These are phyloP conservation scores for Discostella stelligeroides DNA, from an alignment of 108 stramenopile genomes.

Conservation along the genomic window DNA sequence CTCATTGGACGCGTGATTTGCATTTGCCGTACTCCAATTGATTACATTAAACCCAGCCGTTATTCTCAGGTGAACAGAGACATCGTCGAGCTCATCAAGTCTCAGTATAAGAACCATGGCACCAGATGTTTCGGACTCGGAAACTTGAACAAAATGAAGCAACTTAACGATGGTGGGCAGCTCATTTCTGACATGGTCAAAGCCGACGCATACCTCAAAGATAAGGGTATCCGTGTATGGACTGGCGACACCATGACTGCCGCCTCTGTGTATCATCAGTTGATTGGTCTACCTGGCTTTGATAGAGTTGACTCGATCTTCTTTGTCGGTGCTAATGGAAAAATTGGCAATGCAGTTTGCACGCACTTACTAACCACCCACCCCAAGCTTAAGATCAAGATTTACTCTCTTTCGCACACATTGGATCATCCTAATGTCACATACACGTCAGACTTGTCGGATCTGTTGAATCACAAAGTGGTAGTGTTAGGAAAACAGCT, in stretches of 20 bases:
- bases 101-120: slow-evolving; percentile 55
- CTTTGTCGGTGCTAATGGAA: slow-evolving; percentile 76
- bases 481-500: slow-evolving; percentile 69
- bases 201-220: slow-evolving; percentile 60
- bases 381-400: slow-evolving; percentile 68
- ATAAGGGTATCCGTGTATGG: slow-evolving; percentile 72
- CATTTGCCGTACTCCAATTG: slow-evolving; percentile 62
- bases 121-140: slow-evolving; percentile 70
- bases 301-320: slow-evolving; percentile 57
- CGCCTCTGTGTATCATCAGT: slow-evolving; percentile 66
- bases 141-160: slow-evolving; percentile 82
- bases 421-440: slow-evolving; percentile 72
- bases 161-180: slow-evolving; percentile 71
- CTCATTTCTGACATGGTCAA: slow-evolving; percentile 68
- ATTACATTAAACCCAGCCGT: slow-evolving; percentile 61
- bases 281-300: slow-evolving; percentile 60
- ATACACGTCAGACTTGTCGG: slow-evolving; percentile 61
- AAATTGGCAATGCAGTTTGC: slow-evolving; percentile 74
- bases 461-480: slow-evolving; percentile 64
- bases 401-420: slow-evolving; percentile 59
- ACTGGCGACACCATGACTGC: slow-evolving; percentile 79
- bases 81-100: slow-evolving; percentile 58
- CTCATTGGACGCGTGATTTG: slow-evolving; percentile 66
- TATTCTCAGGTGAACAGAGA: slow-evolving; percentile 62
- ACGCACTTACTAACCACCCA: slow-evolving; percentile 47